These are phyloP conservation scores for Magnaporthales sp. DNA, from an alignment of 2,329 filamentous ascomycete genomes.

Conservation along the genomic window DNA sequence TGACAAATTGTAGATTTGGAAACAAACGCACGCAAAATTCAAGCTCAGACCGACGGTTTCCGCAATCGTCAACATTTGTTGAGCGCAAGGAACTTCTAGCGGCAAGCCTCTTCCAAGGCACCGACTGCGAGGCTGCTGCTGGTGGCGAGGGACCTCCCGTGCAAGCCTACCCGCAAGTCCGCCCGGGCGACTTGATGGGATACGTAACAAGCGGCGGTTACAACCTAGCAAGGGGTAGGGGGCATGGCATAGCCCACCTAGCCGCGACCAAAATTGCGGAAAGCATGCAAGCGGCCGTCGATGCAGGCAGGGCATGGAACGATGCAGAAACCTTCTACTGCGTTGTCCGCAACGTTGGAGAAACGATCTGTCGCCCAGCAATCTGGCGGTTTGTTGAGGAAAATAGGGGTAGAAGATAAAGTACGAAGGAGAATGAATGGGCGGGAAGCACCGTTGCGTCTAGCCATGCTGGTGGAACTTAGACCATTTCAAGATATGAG, in stretches of 20 bases:
- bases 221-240: constrained; percentile 67
- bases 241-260: constrained; percentile 67
- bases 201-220: constrained; percentile 86
- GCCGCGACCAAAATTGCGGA: constrained; percentile 48
- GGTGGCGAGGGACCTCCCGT: background rate
- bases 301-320: constrained; percentile 16
- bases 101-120: constrained; percentile 32
- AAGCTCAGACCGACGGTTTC: constrained; percentile 13
- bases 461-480: background rate
- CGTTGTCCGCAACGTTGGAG: constrained; percentile 74
- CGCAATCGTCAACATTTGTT: constrained; percentile 21
- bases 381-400: constrained; percentile 2
- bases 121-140: constrained; percentile 25
- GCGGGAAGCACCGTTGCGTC: background rate
- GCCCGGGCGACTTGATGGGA: constrained; percentile 71
- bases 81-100: constrained; percentile 35
- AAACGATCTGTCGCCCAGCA: constrained; percentile 27
- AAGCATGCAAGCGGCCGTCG: constrained; percentile 17
- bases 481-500: background rate
- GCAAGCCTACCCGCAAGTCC: constrained; percentile 56
- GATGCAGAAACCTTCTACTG: constrained; percentile 34
- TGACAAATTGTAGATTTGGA: constrained; percentile 2
- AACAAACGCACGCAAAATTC: constrained; percentile 8
- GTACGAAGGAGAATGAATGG: background rate
- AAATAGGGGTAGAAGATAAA: background rate